Evolutionary conservation across 2,329 filamentous ascomycete species (phyloP).

Genomic region (Sclerotinia subarctica): DNA sequence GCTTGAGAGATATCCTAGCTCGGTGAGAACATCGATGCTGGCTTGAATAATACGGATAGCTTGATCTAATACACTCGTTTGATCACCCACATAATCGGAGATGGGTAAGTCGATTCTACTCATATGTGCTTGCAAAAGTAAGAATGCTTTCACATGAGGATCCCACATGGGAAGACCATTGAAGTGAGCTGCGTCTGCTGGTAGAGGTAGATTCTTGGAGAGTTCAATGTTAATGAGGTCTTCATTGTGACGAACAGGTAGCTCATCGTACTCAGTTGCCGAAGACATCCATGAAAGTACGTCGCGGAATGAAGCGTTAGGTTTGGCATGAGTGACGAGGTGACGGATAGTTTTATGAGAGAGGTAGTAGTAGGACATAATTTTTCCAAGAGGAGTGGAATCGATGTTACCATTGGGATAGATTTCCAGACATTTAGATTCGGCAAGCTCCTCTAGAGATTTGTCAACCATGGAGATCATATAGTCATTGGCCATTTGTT

Average conservation of each 20-base stretch:
- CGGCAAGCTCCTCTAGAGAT: constrained; percentile 75
- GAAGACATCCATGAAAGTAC: constrained; percentile 88
- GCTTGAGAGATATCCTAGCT: constrained; percentile 77
- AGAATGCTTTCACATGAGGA: constrained; percentile 93
- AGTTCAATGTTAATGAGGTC: constrained; percentile 94
- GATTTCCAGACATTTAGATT: constrained; percentile 79
- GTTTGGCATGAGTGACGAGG: constrained; percentile 72
- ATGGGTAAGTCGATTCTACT: constrained; percentile 90
- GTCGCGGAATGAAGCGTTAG: constrained; percentile 73
- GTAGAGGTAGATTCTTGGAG: constrained; percentile 71
- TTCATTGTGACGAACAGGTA: constrained; percentile 96
- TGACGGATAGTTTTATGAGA: constrained; percentile 92
- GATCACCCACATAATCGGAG: constrained; percentile 94
- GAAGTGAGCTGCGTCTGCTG: constrained; percentile 35
- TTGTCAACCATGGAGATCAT: constrained; percentile 91
- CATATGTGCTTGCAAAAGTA: constrained; percentile 93
- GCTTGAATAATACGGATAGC: constrained; percentile 96
- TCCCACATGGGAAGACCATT: constrained; percentile 90
- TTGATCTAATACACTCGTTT: constrained; percentile 86
- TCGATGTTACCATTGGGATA: constrained; percentile 87
- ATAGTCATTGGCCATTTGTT: constrained; percentile 85
- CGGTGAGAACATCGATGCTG: constrained; percentile 87
- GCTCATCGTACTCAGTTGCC: constrained; percentile 94
- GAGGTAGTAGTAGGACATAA: constrained; percentile 99
- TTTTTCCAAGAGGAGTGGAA: constrained; percentile 87